Base-by-base conservation (phyloP, 352 stramenopile species). In the Pseudoperonospora humuli region DNA sequence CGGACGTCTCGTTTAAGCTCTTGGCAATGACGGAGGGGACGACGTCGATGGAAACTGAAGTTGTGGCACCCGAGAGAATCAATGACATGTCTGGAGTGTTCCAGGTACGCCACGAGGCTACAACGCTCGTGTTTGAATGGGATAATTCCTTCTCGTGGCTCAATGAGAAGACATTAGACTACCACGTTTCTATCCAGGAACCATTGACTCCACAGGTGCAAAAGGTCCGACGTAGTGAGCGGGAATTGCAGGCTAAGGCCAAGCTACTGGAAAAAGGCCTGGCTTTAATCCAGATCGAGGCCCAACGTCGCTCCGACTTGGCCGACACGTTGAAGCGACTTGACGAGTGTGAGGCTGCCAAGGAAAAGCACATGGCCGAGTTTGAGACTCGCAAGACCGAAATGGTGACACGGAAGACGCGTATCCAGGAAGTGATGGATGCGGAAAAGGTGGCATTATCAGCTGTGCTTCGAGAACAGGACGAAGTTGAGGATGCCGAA, bases 101-200 rank as follows among this genome's bases (percentile, higher is more conserved):
- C 26, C 57, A 67, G 3, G 68, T 80, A 4, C 45, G 54, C 3
- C 39, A 64, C 0, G 50, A 67, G 10, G 58, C 54, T 33, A 67
- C 62, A 13, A 72, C 64, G 39, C 57, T 92, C 1, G 14, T 64
- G 14, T 92, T 89, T 34, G 64, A 75, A 27, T 92, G 79, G 79
- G 76, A 92, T 49, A 92, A 92, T 38, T 62, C 72, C 24, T 92
- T 89, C 40, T 88, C 76, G 17, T 92, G 79, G 79, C 60, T 92
- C 1, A 85, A 87, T 32, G 75, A 83, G 39, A 92, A 92, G 53
- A 92, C 79, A 1, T 42, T 92, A 27, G 79, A 89, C 46, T 89
- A 92, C 50, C 79, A 89, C 15, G 79, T 92, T 20, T 82, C 73
- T 4, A 62, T 92, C 2, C 62, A 84, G 9, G 68, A 87, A 36